These are phyloP conservation scores for Agrostemma githago DNA, from an alignment of 148 eudicot species.

Conservation along the genomic window DNA sequence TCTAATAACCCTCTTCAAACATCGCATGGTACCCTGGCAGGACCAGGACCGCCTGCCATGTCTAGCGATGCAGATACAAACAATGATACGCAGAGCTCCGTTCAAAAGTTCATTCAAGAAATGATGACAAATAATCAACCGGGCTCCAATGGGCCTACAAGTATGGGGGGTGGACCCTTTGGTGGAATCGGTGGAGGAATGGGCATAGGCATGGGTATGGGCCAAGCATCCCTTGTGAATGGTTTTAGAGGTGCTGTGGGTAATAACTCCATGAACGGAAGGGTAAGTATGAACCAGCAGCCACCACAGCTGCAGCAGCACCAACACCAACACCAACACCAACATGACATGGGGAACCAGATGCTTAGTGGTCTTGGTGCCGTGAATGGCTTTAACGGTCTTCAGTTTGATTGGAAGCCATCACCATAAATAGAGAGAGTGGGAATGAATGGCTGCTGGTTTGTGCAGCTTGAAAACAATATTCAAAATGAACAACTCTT, in stretches of 20 bases:
- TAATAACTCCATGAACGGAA: constrained; percentile 67
- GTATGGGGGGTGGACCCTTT: constrained; percentile 42
- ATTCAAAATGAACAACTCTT: constrained; percentile 2
- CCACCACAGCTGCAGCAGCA: constrained; percentile 51
- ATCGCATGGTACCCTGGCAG: constrained; percentile 40
- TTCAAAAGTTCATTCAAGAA: constrained; percentile 78
- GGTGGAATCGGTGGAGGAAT: constrained; percentile 50
- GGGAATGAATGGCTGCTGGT: background rate
- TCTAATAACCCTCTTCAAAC: constrained; percentile 47
- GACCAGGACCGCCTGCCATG: constrained; percentile 39
- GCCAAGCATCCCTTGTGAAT: constrained; percentile 50
- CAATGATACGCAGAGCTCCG: constrained; percentile 70
- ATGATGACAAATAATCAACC: constrained; percentile 65
- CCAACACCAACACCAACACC: constrained; percentile 51
- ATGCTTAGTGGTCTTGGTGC: constrained; percentile 68
- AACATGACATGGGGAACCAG: constrained; percentile 66
- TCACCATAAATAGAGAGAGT: constrained; percentile 35
- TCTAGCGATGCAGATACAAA: constrained; percentile 54
- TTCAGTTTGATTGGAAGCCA: constrained; percentile 71
- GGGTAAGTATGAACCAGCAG: constrained; percentile 52
- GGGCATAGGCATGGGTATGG: constrained; percentile 17
- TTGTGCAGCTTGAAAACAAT: background rate
- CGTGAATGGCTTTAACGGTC: constrained; percentile 55
- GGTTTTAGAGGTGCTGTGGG: constrained; percentile 69
- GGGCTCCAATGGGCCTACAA: constrained; percentile 41